Evolutionary conservation across 257 asterid genomes (phyloP).

Genomic region (Anisodus tanguticus): DNA sequence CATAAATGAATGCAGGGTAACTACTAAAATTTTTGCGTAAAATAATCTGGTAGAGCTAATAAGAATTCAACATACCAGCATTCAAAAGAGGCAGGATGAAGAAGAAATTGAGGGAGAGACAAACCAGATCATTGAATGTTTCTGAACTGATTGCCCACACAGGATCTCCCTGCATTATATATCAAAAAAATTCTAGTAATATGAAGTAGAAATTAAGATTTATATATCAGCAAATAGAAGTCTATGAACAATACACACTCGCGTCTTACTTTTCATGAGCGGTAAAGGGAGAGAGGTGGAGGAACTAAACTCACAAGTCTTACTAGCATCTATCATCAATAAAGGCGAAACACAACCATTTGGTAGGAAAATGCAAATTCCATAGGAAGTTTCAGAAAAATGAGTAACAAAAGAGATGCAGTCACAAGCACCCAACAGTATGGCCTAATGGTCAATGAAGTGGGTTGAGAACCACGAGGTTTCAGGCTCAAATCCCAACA

Average conservation of each 20-base stretch:
- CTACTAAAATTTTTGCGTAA: neutral
- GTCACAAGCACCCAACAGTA: neutral
- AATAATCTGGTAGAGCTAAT: neutral
- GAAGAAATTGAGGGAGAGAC: constrained; percentile 92
- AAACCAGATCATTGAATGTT: constrained; percentile 69
- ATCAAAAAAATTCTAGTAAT: neutral
- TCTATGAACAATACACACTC: neutral
- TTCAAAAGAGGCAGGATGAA: constrained; percentile 76
- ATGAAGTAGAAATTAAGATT: neutral
- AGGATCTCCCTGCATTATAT: constrained; percentile 87
- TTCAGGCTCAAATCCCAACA: too few species aligned
- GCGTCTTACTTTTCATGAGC: neutral
- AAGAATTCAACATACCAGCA: constrained; percentile 53
- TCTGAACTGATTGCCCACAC: constrained; percentile 90
- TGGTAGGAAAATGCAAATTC: neutral
- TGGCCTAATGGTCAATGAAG: too few species aligned
- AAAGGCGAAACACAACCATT: neutral
- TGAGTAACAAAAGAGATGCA: neutral
- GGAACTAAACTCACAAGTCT: neutral
- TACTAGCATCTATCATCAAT: neutral
- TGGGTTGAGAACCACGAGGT: too few species aligned
- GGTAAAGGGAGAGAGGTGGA: neutral
- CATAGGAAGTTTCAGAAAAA: neutral
- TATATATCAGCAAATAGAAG: neutral
- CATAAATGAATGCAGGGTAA: neutral